Evolutionary conservation across 768 basidiomycete species (phyloP).

Genomic region (Chalciporus chontae): DNA sequence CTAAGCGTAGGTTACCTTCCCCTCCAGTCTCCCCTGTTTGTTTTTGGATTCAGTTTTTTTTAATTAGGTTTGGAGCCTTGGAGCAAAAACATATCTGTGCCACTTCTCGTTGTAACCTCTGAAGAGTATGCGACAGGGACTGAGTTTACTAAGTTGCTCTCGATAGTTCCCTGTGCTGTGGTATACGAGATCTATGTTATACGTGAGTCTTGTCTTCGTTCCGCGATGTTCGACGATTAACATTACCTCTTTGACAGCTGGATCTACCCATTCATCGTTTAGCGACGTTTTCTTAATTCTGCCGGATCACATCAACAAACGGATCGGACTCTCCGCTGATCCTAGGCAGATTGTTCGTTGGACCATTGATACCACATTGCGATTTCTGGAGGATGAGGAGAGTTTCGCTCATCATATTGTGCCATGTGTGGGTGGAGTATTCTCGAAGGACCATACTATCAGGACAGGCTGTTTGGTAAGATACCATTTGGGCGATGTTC

Average conservation of each 20-base stretch:
- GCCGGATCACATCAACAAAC: conserved; percentile 25
- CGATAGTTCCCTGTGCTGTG: conserved; percentile 20
- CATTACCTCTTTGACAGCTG: conserved; percentile 13
- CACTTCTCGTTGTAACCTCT: conserved; percentile 40
- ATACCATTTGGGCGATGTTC: conserved; percentile 1
- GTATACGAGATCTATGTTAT: conserved; percentile 12
- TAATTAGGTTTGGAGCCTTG: conserved; percentile 30
- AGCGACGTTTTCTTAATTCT: conserved; percentile 35
- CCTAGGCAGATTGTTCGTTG: conserved; percentile 16
- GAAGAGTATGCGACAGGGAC: conserved; percentile 37
- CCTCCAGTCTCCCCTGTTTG: conserved; percentile 2
- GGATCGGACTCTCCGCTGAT: conserved; percentile 21
- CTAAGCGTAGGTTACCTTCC: conserved; percentile 22
- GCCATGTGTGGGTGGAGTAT: conserved; percentile 2
- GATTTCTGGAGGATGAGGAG: conserved; percentile 17
- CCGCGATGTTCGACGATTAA: not conserved
- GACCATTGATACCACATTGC: conserved; percentile 18
- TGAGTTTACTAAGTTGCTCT: conserved; percentile 33
- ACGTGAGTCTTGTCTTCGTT: not conserved
- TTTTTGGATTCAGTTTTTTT: conserved; percentile 11
- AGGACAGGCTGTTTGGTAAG: conserved; percentile 6
- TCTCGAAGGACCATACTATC: conserved; percentile 5
- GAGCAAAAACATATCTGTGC: conserved; percentile 24
- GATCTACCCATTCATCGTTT: conserved; percentile 33
- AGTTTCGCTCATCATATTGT: not conserved